Evolutionary conservation across 768 basidiomycete species (phyloP).

Genomic region (Calocybe cyanea): DNA sequence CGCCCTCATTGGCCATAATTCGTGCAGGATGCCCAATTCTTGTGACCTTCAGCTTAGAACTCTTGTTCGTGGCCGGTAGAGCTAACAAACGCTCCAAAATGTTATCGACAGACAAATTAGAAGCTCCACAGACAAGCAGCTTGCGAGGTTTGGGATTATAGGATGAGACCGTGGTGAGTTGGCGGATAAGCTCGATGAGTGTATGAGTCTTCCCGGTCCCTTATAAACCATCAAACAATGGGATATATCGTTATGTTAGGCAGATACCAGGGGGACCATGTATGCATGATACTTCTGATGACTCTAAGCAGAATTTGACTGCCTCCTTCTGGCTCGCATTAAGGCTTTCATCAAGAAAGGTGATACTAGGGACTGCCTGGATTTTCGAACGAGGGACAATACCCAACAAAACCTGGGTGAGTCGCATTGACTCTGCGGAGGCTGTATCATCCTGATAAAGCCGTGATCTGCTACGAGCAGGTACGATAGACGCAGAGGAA

Average conservation of each 20-base stretch:
- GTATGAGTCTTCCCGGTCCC: slow-evolving; percentile 97
- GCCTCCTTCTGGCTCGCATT: slow-evolving; percentile 86
- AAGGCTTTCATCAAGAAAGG: slow-evolving; percentile 71
- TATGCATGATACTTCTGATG: slow-evolving; percentile 84
- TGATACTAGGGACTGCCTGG: slow-evolving; percentile 35
- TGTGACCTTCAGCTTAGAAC: slow-evolving; percentile 58
- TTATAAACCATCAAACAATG: slow-evolving; percentile 17
- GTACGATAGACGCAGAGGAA: neutral
- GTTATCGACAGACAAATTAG: slow-evolving; percentile 94
- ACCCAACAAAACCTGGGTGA: slow-evolving; percentile 72
- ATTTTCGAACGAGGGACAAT: slow-evolving; percentile 44
- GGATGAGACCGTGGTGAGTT: slow-evolving; percentile 53
- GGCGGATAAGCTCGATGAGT: slow-evolving; percentile 88
- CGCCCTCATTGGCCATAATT: slow-evolving; percentile 68
- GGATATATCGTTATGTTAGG: neutral
- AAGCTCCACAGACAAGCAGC: slow-evolving; percentile 88
- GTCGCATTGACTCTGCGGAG: slow-evolving; percentile 39
- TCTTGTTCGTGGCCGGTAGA: slow-evolving; percentile 48
- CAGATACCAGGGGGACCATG: slow-evolving; percentile 90
- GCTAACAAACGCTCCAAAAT: slow-evolving; percentile 81
- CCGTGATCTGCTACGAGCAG: slow-evolving; percentile 12
- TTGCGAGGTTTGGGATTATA: slow-evolving; percentile 50
- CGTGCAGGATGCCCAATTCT: slow-evolving; percentile 96
- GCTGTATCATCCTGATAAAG: slow-evolving; percentile 34
- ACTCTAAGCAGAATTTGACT: slow-evolving; percentile 75